Percentiles rank a stretch among this genome's conserved stretches.
Conservation (phyloP, 768 basidiomycete species). For the Leccinum fibrillosum region DNA sequence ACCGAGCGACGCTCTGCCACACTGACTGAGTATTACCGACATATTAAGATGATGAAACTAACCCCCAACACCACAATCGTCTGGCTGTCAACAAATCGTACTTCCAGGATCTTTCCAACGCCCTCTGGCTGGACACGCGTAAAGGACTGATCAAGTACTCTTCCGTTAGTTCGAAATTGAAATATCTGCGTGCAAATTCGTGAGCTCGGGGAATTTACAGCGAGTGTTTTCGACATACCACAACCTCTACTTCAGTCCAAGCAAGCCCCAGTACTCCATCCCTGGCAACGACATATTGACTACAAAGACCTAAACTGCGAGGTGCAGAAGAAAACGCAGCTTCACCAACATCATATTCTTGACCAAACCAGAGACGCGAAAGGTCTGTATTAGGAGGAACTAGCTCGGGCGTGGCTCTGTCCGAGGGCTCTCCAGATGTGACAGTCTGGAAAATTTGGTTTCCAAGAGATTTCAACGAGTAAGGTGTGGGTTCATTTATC, state of each 20-base stretch:
- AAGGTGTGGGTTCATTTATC: slow-evolving; percentile 23
- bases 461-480: slow-evolving; percentile 58
- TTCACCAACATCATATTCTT: slow-evolving; percentile 19
- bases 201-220: background rate
- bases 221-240: slow-evolving; percentile 13
- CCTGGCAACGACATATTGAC: slow-evolving; percentile 19
- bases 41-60: background rate
- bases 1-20: slow-evolving; percentile 12
- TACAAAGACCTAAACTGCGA: slow-evolving; percentile 11
- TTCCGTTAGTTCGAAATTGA: slow-evolving; percentile 13
- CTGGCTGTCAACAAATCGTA: slow-evolving; percentile 22
- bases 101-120: slow-evolving; percentile 18
- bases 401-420: slow-evolving; percentile 22
- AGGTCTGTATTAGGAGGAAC: slow-evolving; percentile 22
- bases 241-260: slow-evolving; percentile 44
- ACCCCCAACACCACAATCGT: slow-evolving; percentile 26
- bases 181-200: slow-evolving; percentile 13
- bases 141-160: background rate
- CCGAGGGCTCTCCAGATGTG: slow-evolving; percentile 20
- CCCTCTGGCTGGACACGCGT: slow-evolving; percentile 18
- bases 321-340: slow-evolving; percentile 14
- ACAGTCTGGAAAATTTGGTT: slow-evolving; percentile 49
- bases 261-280: slow-evolving; percentile 38
- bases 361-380: slow-evolving; percentile 25
- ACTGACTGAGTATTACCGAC: slow-evolving; percentile 3